Evolutionary conservation across 495 filamentous ascomycete genomes (phyloP), one percentile per base, ranked within the genome.

Genomic region (Barbatosphaeria neglecta): DNA sequence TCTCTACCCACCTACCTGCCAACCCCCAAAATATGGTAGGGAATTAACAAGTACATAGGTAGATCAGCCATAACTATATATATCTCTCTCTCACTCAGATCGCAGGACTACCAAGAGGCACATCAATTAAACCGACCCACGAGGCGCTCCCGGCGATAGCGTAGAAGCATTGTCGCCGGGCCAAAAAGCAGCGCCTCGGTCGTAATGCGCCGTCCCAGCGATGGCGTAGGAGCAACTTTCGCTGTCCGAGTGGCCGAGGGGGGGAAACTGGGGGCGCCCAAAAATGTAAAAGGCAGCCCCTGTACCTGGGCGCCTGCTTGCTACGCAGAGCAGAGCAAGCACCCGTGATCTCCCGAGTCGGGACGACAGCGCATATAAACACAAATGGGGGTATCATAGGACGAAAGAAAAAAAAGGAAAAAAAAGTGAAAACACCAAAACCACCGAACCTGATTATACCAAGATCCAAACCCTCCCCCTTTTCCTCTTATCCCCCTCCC

Each of bases 191-290:
- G 27, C 38, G 58, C 50, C 69, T 70, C 69, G 66, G 68, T 68
- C 60, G 62, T 59, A 70, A 70, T 64, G 68, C 64, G 64, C 72
- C 68, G 67, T 75, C 73, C 70, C 71, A 75, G 66, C 71, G 63
- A 77, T 77, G 69, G 73, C 71, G 73, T 67, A 73, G 54, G 28
- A 66, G 73, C 73, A 77, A 35, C 70, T 77, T 55, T 77, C 65
- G 66, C 69, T 62, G 68, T 69, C 71, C n/a, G n/a, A n/a, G n/a
- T n/a, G n/a, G n/a, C n/a, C n/a, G n/a, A n/a, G n/a, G n/a, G n/a
- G n/a, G n/a, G n/a, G n/a, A n/a, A n/a, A n/a, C n/a, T n/a, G n/a
- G n/a, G n/a, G n/a, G n/a, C n/a, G n/a, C n/a, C n/a, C n/a, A n/a
- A n/a, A n/a, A n/a, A n/a, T n/a, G n/a, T n/a, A n/a, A n/a, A n/a